Percentiles rank a stretch among this genome's conserved stretches.
phyloP scores from a whole-genome alignment of 176 grass and related monocot genomes.

The Triticum urartu region DNA sequence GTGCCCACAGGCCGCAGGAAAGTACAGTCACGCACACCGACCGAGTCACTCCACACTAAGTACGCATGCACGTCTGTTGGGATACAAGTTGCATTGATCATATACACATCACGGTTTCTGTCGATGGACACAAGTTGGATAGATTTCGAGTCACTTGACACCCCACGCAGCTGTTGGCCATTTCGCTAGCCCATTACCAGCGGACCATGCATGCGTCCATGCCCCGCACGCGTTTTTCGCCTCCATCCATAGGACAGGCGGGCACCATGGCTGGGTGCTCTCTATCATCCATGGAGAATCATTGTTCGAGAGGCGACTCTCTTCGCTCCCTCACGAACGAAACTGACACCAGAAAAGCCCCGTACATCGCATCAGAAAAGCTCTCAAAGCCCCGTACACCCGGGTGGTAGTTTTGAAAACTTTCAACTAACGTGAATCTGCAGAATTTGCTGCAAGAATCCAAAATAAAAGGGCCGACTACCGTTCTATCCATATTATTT shows the following conservation, averaged over 20 bases:
- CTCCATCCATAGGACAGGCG: background rate
- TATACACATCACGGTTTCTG: background rate
- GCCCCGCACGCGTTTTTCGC: background rate
- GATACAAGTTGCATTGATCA: slow-evolving; percentile 7
- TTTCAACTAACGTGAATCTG: no score
- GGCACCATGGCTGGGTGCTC: background rate
- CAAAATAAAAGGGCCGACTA: no score
- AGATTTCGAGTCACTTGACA: slow-evolving; percentile 34
- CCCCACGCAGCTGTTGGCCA: slow-evolving; percentile 1
- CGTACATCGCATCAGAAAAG: background rate
- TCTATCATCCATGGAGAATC: background rate
- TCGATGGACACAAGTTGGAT: background rate
- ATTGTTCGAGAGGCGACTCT: background rate
- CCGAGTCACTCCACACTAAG: slow-evolving; percentile 11
- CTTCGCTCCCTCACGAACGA: background rate
- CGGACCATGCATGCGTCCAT: background rate
- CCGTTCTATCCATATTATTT: no score
- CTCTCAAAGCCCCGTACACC: background rate
- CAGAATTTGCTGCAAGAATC: no score
- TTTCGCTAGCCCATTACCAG: background rate
- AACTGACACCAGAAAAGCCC: background rate
- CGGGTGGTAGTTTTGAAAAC: no score
- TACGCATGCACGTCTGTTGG: background rate
- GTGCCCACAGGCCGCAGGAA: background rate
- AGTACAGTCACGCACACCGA: slow-evolving; percentile 1